Evolutionary conservation across 176 grass and related monocot genomes (phyloP), one percentile per base, ranked within the genome.

Genomic region (Oryza officinalis): DNA sequence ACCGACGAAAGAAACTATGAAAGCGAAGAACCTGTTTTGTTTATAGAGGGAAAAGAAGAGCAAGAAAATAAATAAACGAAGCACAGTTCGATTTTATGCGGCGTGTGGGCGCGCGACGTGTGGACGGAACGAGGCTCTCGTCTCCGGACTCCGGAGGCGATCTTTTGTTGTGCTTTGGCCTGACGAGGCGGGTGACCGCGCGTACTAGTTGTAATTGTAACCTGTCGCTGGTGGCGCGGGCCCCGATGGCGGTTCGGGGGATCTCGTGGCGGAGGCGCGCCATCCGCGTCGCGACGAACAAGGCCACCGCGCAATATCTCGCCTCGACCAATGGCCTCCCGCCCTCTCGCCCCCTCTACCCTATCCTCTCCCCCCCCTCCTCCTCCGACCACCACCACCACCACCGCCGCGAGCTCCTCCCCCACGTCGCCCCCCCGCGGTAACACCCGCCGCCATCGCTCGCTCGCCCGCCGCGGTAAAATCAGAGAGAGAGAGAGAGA

Each of bases 261-360:
- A 81, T 26, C 84, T 69, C 74, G 84, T 74, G 84, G 83, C 80
- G 74, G 84, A 79, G 67, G 84, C 79, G 45, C 88, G 35, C n/a
- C 22, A 1, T 0, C 5, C 8, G 54, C 78, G 35, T 40, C 67
- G n/a, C 54, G 32, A 72, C 31, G 32, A 65, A 18, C 26, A 65
- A 73, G 28, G 63, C 18, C 78, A 52, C 66, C 83, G 9, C 71
- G 71, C 27, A 90, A 90, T 93, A 94, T 99, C 93, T 99, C 23
- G 76, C 80, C 83, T 83, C 81, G 67, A 81, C 93, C 96, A 98
- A 95, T 98, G 85, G 77, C 93, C 45, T 81, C 74, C 76, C 88
- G 81, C 86, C 67, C 74, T 67, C 90, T 47, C 70, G 20, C 67
- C 67, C 50, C 68, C 37, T 59, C 63, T 60, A 86, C 81, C 89